A percentile compares a stretch with the other conserved stretches of the same genome.
phyloP scores from a whole-genome alignment of 208 protist species.

The Leishmania tarentolae region DNA sequence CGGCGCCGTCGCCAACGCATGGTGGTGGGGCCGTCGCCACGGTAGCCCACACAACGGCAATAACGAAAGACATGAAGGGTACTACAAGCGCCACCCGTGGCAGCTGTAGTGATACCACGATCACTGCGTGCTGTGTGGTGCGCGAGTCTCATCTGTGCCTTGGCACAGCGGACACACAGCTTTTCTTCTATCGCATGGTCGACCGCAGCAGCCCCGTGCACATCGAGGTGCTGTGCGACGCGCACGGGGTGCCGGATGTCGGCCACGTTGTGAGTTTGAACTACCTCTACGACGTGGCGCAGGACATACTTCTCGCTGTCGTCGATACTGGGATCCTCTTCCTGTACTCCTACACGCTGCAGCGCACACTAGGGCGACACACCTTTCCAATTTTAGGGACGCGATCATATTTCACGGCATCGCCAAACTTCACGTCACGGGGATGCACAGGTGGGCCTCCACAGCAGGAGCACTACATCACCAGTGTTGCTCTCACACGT shows the following conservation, averaged over 20 bases:
- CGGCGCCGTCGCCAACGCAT: neutral
- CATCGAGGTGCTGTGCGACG: slow-evolving; percentile 52
- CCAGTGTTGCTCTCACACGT: slow-evolving; percentile 11
- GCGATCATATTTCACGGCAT: neutral
- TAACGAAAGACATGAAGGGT: neutral
- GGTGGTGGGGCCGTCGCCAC: neutral
- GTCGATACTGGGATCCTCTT: slow-evolving; percentile 71
- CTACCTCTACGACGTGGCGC: slow-evolving; percentile 74
- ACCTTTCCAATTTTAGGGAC: slow-evolving; percentile 19
- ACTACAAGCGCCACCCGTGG: neutral
- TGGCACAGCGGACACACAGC: slow-evolving; percentile 66
- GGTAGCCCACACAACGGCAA: neutral
- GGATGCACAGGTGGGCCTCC: neutral
- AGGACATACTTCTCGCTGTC: slow-evolving; percentile 71
- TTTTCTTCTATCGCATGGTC: slow-evolving; percentile 81
- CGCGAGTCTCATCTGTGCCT: slow-evolving; percentile 82
- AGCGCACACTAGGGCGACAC: slow-evolving; percentile 43
- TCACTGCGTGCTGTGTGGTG: slow-evolving; percentile 85
- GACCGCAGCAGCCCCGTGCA: slow-evolving; percentile 56
- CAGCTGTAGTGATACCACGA: slow-evolving; percentile 34
- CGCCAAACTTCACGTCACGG: neutral
- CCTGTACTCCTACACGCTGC: slow-evolving; percentile 71
- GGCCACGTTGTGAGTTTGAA: slow-evolving; percentile 66
- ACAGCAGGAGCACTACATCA: slow-evolving; percentile 30
- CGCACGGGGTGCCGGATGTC: slow-evolving; percentile 43